Evolutionary conservation across 73 alveolate species (phyloP), one percentile per base, ranked within the genome.

Genomic region (Stentor coeruleus): DNA sequence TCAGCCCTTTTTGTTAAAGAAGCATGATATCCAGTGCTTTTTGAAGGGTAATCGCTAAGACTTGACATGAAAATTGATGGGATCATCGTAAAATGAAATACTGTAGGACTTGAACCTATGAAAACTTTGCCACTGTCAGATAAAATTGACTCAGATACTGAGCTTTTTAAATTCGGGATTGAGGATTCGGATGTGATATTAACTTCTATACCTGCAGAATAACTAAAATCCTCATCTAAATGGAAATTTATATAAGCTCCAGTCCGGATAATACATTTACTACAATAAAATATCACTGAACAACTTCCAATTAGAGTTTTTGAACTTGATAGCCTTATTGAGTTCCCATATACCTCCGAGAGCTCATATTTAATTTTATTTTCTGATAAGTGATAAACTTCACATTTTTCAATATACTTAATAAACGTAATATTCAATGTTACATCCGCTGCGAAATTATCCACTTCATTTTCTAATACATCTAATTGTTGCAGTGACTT

Each of bases 171-270:
- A 40, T 75, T 37, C 14, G 83, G 83, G 39, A 75, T 75, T n/a
- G 83, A 75, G 39, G 83, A 75, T 1, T 20, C 39, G 85, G 83
- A 31, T 36, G 83, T 75, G 33, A 75, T 6, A 38, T 31, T 75
- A n/a, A 75, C 26, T 0, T 26, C 15, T n/a, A 75, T 75, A 26
- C 83, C 83, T 37, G 83, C 15, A n/a, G 77, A 75, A 3, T 26
- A 75, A 40, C 83, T 75, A 20, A 75, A 75, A 75, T 14, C 15
- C 39, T 75, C 83, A 1, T n/a, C 20, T 20, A 75, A 14, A 6
- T 20, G 20, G 15, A 75, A 1, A 37, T 75, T 33, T 20, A 75
- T n/a, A 15, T 75, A 20, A 0, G 59, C 72, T 20, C 72, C 83
- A 20, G 74, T 40, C 6, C 20, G 20, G 35, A 75, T 0, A n/a